Evolutionary conservation across 2,329 filamentous ascomycete species (phyloP), one percentile per base, ranked within the genome.

Genomic region (Lasiodiplodia theobromae): DNA sequence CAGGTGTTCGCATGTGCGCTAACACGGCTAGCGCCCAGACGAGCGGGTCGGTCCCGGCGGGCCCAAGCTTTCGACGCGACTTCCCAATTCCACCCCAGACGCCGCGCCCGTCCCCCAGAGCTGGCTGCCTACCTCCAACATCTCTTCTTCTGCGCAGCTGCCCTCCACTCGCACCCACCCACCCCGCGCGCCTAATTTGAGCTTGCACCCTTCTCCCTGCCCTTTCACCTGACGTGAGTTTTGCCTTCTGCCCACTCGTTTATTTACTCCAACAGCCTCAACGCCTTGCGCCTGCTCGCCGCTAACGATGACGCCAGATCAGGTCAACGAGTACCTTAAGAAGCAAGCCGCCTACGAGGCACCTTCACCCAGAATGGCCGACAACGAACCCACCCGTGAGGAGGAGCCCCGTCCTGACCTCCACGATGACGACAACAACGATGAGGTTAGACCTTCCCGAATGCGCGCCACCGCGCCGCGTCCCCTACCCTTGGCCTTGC

Each of bases 391-490:
- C 65, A 47, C 25, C 31, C 60, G 60, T 8, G 60, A 64, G 60
- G 60, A 70, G 34, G 64, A 69, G 21, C 67, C 68, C 12, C 77
- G 74, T 64, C 72, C 74, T 49, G 77, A 79, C 49, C 76, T 73
- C 28, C 75, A 74, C n/a, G 75, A 77, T 68, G 75, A 75, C 52
- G 69, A 71, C 31, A 74, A 73, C 25, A 75, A 75, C 68, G 77
- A 79, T 51, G 78, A 80, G 75, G 77, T 79, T 77, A 71, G 65
- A 38, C 18, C 28, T 37, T 51, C 53, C 53, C 23, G 2, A 4
- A 12, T 8, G 47, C 52, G 64, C 64, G 38, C 49, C 31, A n/a
- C 47, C 23, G n/a, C n/a, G 18, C 28, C 14, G 53, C 51, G 21
- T n/a, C 34, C 16, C 38, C 23, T 38, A 34, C 23, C 25, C n/a